Evolutionary conservation across 2,329 filamentous ascomycete genomes (phyloP).

Genomic region (Penicillium sp.): DNA sequence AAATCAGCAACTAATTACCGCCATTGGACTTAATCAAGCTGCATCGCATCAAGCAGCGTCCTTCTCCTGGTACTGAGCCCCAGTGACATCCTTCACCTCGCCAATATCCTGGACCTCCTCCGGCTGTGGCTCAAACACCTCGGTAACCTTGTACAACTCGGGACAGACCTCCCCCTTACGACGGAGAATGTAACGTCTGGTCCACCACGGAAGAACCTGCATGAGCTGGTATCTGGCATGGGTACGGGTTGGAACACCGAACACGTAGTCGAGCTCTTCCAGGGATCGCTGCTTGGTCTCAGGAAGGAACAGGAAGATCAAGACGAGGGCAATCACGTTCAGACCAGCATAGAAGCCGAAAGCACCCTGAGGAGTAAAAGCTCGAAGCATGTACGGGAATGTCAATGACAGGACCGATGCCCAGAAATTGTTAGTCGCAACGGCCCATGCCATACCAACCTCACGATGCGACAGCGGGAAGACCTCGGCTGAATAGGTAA

Average conservation of each 20-base stretch:
- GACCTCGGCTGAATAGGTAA: slow-evolving; percentile 28
- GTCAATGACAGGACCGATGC: slow-evolving; percentile 47
- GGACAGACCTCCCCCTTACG: slow-evolving; percentile 50
- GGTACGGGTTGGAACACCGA: slow-evolving; percentile 55
- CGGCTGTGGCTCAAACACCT: not conserved
- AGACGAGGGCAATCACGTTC: slow-evolving; percentile 57
- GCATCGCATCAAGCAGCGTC: not conserved
- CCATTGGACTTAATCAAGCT: not conserved
- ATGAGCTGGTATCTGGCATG: slow-evolving; percentile 58
- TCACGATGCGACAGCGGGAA: slow-evolving; percentile 52
- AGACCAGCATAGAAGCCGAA: slow-evolving; percentile 61
- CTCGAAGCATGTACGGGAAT: slow-evolving; percentile 46
- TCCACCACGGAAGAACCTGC: slow-evolving; percentile 59
- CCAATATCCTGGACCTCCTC: not conserved
- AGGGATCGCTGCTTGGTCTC: slow-evolving; percentile 54
- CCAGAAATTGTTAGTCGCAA: slow-evolving; percentile 44
- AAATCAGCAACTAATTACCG: not conserved
- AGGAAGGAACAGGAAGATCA: slow-evolving; percentile 61
- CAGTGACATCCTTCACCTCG: not conserved
- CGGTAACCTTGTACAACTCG: slow-evolving; percentile 47
- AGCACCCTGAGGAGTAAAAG: slow-evolving; percentile 50
- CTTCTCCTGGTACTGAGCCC: not conserved
- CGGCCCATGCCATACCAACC: slow-evolving; percentile 43
- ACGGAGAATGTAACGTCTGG: slow-evolving; percentile 58
- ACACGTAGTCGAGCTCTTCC: slow-evolving; percentile 57